These are phyloP conservation scores for Beauveria sp. DNA, from an alignment of 2,329 filamentous ascomycete species.

Conservation along the genomic window DNA sequence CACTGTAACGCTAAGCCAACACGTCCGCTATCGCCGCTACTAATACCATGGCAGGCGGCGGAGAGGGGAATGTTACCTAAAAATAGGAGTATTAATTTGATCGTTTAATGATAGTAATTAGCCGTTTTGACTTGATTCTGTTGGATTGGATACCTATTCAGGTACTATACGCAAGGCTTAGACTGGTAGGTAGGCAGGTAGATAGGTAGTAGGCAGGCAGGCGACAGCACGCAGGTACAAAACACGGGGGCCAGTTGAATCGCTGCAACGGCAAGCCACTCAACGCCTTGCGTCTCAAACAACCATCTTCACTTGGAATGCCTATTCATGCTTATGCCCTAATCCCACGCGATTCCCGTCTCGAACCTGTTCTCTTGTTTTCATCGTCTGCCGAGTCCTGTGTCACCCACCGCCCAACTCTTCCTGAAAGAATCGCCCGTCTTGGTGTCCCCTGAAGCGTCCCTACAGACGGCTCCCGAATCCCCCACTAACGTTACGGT, in stretches of 20 bases:
- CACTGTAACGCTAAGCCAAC: neutral
- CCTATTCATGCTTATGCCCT: neutral
- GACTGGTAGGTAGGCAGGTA: neutral
- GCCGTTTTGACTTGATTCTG: too few species aligned
- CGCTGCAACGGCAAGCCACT: neutral
- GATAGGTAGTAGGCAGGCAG: neutral
- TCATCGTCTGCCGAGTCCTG: neutral
- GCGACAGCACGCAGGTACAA: neutral
- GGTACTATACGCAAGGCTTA: too few species aligned
- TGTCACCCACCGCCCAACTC: neutral
- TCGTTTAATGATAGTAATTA: too few species aligned
- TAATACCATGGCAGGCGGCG: neutral
- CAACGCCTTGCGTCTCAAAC: constrained; percentile 6
- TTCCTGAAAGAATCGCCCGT: neutral
- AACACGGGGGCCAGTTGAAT: constrained; percentile 1
- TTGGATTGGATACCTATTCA: too few species aligned
- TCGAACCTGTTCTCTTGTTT: neutral
- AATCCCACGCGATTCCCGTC: neutral
- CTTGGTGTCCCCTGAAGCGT: neutral
- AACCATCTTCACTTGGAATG: neutral
- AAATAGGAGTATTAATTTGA: too few species aligned
- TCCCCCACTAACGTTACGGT: neutral
- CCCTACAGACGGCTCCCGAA: neutral
- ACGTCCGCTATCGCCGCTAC: constrained; percentile 1
- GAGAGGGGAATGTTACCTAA: neutral